phyloP scores from a whole-genome alignment of 1,284 basidiomycete genomes.

The Phellopilus nigrolimitatus region DNA sequence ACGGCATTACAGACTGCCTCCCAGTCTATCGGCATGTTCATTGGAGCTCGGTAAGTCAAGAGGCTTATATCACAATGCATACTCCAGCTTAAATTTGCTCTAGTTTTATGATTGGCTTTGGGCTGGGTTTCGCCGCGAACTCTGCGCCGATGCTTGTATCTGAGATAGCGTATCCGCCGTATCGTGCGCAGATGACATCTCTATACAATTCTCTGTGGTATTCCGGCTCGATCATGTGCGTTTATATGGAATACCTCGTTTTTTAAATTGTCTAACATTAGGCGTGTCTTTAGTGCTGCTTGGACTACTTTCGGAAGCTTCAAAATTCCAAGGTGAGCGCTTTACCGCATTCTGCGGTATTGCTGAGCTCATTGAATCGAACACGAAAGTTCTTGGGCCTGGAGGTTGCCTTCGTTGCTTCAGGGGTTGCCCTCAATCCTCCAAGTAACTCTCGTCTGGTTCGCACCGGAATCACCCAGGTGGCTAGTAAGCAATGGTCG shows the following conservation, averaged over 20 bases:
- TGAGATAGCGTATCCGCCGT: constrained; percentile 51
- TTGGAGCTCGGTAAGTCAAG: constrained; percentile 33
- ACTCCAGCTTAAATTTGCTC: background rate
- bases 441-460: constrained; percentile 49
- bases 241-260: constrained; percentile 9
- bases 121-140: constrained; percentile 45
- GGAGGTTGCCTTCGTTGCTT: constrained; percentile 58
- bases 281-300: constrained; percentile 37
- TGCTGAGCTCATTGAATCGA: constrained; percentile 45
- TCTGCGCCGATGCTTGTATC: constrained; percentile 50
- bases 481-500: constrained; percentile 53
- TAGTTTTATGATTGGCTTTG: constrained; percentile 52
- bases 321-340: constrained; percentile 35
- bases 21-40: constrained; percentile 30
- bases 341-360: background rate
- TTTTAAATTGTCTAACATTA: constrained; percentile 11
- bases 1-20: constrained; percentile 29
- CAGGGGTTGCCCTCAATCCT: constrained; percentile 55
- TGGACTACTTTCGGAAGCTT: constrained; percentile 59
- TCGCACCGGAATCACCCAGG: constrained; percentile 57
- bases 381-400: constrained; percentile 51
- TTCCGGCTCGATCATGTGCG: constrained; percentile 33
- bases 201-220: constrained; percentile 55
- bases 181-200: constrained; percentile 48
- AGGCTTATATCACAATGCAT: too few relatives aligned